Conservation (phyloP, 2,329 filamentous ascomycete species). For the Penicillium sumatraense region DNA sequence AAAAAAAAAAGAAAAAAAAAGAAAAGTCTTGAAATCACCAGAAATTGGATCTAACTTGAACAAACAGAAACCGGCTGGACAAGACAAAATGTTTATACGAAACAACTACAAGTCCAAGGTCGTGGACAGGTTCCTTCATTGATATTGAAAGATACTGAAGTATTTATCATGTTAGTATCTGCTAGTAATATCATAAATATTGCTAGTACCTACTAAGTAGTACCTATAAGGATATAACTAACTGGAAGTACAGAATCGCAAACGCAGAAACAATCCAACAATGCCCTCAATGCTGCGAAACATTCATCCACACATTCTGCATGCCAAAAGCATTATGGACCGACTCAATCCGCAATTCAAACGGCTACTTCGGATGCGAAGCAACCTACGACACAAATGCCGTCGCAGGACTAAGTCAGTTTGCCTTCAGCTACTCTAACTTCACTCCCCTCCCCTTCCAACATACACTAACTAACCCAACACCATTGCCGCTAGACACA, state of each 20-base stretch:
- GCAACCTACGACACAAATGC: not conserved
- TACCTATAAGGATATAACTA: too few species aligned
- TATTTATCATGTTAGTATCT: not conserved
- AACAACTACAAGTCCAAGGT: not conserved
- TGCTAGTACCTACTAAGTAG: not conserved
- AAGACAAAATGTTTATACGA: not conserved
- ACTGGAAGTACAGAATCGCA: not conserved
- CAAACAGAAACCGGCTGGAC: too few species aligned
- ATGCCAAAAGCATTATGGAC: not conserved
- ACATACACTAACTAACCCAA: not conserved
- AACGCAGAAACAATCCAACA: not conserved
- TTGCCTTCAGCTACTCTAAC: not conserved
- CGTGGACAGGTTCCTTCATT: not conserved
- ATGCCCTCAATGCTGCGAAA: not conserved
- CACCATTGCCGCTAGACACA: slow-evolving; percentile 13
- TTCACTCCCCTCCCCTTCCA: not conserved
- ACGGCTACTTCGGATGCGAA: slow-evolving; percentile 3
- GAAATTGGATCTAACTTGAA: too few species aligned
- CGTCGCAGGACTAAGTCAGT: not conserved
- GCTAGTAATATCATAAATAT: not conserved
- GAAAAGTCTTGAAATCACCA: too few species aligned
- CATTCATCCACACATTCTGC: slow-evolving; percentile 1
- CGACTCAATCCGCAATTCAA: not conserved
- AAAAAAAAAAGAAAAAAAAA: too few species aligned
- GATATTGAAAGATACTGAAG: not conserved